phyloP scores from a whole-genome alignment of 805 yeast genomes.

The Torulaspora microellipsoides region DNA sequence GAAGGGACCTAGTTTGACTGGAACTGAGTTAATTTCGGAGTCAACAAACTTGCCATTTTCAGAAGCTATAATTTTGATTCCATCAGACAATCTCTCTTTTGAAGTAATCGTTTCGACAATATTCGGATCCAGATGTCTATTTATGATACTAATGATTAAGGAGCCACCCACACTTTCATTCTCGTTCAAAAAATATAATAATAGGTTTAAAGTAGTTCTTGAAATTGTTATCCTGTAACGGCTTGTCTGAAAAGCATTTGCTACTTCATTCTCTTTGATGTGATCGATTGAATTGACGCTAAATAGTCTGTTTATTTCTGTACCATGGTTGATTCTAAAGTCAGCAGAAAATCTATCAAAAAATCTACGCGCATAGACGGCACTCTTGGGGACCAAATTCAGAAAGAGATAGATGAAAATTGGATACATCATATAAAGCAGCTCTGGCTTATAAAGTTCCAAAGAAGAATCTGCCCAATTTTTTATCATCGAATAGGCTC shows the following conservation, averaged over 20 bases:
- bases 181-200: constrained; percentile 83
- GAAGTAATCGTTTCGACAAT: constrained; percentile 36
- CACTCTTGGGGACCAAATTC: constrained; percentile 65
- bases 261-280: constrained; percentile 74
- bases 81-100: constrained; percentile 32
- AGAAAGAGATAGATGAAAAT: constrained; percentile 86
- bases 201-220: constrained; percentile 76
- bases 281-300: constrained; percentile 79
- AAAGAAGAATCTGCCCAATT: constrained; percentile 89
- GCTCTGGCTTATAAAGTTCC: constrained; percentile 86
- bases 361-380: constrained; percentile 63
- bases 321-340: constrained; percentile 69
- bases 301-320: constrained; percentile 66
- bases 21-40: constrained; percentile 32
- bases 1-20: constrained; percentile 73
- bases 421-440: constrained; percentile 80
- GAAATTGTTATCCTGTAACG: constrained; percentile 74
- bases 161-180: constrained; percentile 92
- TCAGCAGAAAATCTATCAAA: constrained; percentile 71
- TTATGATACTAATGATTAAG: constrained; percentile 75
- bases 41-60: constrained; percentile 29
- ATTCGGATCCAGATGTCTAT: constrained; percentile 65
- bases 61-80: constrained; percentile 32
- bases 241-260: constrained; percentile 66
- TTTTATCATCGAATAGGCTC: constrained; percentile 74